phyloP scores from a whole-genome alignment of 441 rosid genomes.

The Macaranga tanarius region DNA sequence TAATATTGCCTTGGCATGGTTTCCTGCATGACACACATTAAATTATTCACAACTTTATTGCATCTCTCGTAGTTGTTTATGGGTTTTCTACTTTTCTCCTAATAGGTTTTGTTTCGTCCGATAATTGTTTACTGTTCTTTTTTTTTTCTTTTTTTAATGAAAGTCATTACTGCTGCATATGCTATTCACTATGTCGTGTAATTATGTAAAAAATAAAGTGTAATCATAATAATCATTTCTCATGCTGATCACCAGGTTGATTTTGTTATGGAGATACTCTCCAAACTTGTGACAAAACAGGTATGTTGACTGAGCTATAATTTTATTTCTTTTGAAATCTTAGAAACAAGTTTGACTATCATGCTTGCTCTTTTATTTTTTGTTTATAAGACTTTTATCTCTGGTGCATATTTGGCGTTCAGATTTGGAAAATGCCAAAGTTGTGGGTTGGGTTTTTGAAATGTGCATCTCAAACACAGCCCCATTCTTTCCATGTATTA shows the following conservation, averaged over 20 bases:
- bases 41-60: no score
- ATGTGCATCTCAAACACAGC: slow-evolving; percentile 91
- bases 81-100: neutral
- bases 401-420: slow-evolving; percentile 25
- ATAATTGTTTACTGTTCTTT: neutral
- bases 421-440: slow-evolving; percentile 99
- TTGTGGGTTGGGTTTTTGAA: slow-evolving; percentile 97
- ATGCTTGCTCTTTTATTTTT: slow-evolving; percentile 1
- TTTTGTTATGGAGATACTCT: slow-evolving; percentile 94
- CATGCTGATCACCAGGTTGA: slow-evolving; percentile 57
- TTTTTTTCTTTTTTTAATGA: neutral
- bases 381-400: neutral
- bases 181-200: slow-evolving; percentile 4
- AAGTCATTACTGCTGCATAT: neutral
- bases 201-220: slow-evolving; percentile 1
- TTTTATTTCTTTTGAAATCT: neutral
- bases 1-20: no score
- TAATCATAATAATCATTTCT: neutral
- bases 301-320: slow-evolving; percentile 39
- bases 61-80: neutral
- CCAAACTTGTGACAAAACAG: slow-evolving; percentile 92
- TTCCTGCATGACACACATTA: neutral
- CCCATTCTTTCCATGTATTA: slow-evolving; percentile 86
- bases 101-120: neutral
- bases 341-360: slow-evolving; percentile 4